phyloP scores from a whole-genome alignment of 2,329 filamentous ascomycete genomes.

The Colletotrichum echinochloae region DNA sequence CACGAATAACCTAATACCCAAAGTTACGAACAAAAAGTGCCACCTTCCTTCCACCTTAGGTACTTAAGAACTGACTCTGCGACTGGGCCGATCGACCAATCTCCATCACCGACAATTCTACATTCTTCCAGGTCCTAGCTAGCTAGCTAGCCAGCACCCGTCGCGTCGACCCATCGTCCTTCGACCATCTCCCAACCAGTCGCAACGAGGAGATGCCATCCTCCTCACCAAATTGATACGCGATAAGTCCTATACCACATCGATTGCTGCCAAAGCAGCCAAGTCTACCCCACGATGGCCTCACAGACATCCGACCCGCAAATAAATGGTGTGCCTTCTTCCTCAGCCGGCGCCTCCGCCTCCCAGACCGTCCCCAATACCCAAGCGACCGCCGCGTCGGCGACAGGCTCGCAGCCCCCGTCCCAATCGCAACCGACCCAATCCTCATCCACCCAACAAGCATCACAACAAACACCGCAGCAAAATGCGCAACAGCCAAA shows the following conservation, averaged over 20 bases:
- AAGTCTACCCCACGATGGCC: conserved; percentile 29
- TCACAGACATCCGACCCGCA: conserved; percentile 57
- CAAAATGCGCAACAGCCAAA: conserved; percentile 32
- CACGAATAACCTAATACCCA: conserved; percentile 14
- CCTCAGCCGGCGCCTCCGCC: conserved; percentile 53
- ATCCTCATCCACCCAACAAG: conserved; percentile 40
- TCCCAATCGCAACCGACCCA: conserved; percentile 38
- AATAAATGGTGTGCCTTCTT: conserved; percentile 63
- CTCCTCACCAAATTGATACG: background rate
- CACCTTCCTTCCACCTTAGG: background rate
- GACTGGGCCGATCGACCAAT: too few species aligned
- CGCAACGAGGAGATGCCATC: conserved; percentile 10
- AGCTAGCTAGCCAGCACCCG: background rate
- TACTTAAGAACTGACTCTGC: background rate
- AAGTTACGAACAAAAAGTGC: conserved; percentile 5
- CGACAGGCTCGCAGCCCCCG: conserved; percentile 31
- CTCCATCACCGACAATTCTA: background rate
- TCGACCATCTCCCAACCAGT: background rate
- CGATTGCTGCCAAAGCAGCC: background rate
- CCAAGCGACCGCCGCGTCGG: conserved; percentile 48
- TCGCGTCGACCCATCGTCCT: conserved; percentile 7
- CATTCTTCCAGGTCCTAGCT: too few species aligned
- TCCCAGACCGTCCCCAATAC: conserved; percentile 54
- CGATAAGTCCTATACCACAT: background rate
- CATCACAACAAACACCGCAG: conserved; percentile 42